Evolutionary conservation across 139 green algal species (phyloP), one percentile per base, ranked within the genome.

Genomic region (Chlorella ohadii): DNA sequence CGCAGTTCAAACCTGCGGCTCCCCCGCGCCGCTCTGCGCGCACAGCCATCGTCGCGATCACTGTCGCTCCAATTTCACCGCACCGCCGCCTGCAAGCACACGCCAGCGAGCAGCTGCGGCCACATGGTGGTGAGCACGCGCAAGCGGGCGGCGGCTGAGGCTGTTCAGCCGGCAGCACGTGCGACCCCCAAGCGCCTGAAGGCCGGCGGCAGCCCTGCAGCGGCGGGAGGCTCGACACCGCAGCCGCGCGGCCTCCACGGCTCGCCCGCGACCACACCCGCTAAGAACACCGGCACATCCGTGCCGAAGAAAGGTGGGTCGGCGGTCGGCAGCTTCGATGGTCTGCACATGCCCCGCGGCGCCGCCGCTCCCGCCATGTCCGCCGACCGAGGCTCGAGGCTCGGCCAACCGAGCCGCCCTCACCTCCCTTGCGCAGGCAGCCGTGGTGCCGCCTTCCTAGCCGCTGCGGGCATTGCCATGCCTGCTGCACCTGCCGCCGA

Each of bases 361-460:
- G 23, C 6, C 4, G 25, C 28, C 41, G n/a, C 51, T 72, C 36
- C 59, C 61, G 36, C 57, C 59, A 4, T 3, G 1, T 6, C 51
- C 27, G 2, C 34, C 12, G 28, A n/a, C n/a, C n/a, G n/a, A n/a
- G n/a, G n/a, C n/a, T n/a, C n/a, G n/a, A n/a, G n/a, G n/a, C n/a
- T n/a, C n/a, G n/a, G n/a, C n/a, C n/a, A n/a, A n/a, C n/a, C n/a
- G n/a, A 47, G 13, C 31, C 36, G 20, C 31, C 2, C 36, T 41
- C 41, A 17, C 25, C 16, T 38, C 3, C 27, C 44, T 5, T 51
- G 3, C 79, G 73, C 72, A 86, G 84, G 67, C 56, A 72, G 72
- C 47, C 67, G 84, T 41, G 84, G 78, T 12, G 55, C 56, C 25
- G 84, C 84, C 27, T 76, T 85, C 36, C 68, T 88, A 4, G 38